These are phyloP conservation scores for Trichoderma koningiopsis DNA, from an alignment of 2,329 filamentous ascomycete species.

Conservation along the genomic window DNA sequence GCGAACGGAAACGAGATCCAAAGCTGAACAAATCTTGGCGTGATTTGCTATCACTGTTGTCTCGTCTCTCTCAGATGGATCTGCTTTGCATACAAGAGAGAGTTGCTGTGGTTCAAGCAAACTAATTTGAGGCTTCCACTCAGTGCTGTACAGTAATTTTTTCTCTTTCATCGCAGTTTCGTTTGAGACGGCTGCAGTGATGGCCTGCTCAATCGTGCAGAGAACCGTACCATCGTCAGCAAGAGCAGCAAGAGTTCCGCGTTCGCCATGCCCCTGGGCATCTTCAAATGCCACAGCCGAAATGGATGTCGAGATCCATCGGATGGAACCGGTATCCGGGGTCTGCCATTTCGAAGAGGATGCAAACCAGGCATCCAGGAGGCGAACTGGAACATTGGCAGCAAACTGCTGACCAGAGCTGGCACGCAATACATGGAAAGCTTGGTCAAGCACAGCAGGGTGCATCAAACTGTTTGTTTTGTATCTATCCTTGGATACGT, in stretches of 20 bases:
- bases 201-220: constrained; percentile 33
- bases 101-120: constrained; percentile 31
- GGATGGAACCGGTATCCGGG: not conserved
- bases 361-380: constrained; percentile 8
- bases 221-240: constrained; percentile 27
- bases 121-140: constrained; percentile 45
- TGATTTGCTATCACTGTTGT: not conserved
- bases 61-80: constrained; percentile 33
- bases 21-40: not conserved
- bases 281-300: constrained; percentile 33
- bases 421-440: constrained; percentile 35
- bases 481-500: constrained; percentile 1
- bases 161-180: constrained; percentile 18
- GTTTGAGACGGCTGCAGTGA: constrained; percentile 32
- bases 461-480: constrained; percentile 38
- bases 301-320: constrained; percentile 9
- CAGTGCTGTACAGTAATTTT: constrained; percentile 28
- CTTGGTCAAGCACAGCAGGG: constrained; percentile 42
- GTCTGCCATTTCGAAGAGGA: not conserved
- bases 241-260: not conserved
- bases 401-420: not conserved
- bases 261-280: not conserved
- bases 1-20: not conserved
- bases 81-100: constrained; percentile 30
- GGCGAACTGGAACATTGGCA: constrained; percentile 11